phyloP scores from a whole-genome alignment of 2,329 filamentous ascomycete species.

The Fusarium tricinctum region DNA sequence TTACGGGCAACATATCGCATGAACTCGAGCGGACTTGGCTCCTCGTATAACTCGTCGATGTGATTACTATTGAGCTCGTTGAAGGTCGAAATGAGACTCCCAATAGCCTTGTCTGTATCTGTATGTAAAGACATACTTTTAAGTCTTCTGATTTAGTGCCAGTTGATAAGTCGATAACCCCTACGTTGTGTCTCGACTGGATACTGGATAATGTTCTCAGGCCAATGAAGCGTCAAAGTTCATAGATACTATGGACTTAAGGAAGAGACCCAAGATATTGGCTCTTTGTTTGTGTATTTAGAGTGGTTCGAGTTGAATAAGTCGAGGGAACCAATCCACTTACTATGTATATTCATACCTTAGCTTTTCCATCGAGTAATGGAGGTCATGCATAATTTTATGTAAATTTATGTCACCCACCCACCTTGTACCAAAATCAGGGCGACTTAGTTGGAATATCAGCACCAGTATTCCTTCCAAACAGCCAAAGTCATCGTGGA shows the following conservation, averaged over 20 bases:
- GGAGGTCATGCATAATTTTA: neutral
- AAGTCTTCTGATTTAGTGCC: neutral
- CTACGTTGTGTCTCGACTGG: neutral
- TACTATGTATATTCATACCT: too few species aligned
- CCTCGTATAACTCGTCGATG: slow-evolving; percentile 72
- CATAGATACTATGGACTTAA: neutral
- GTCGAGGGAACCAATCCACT: neutral
- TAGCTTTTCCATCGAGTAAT: neutral
- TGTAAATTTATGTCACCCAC: neutral
- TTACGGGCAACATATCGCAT: slow-evolving; percentile 82
- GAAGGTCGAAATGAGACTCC: slow-evolving; percentile 74
- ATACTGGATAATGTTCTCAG: neutral
- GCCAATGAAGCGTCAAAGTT: neutral
- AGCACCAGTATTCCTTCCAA: too few species aligned
- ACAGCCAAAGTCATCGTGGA: neutral
- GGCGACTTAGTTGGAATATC: neutral
- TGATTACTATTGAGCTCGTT: slow-evolving; percentile 76
- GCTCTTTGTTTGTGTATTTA: neutral
- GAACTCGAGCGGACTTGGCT: slow-evolving; percentile 83
- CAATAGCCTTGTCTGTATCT: slow-evolving; percentile 44
- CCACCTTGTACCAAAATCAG: neutral
- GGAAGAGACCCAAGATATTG: neutral
- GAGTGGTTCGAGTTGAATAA: neutral
- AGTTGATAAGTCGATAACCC: neutral
- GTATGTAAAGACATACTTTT: neutral